Percentiles rank a stretch among this genome's conserved stretches.
phyloP scores from a whole-genome alignment of 1,284 basidiomycete species.

The Ceraceosorus guamensis region DNA sequence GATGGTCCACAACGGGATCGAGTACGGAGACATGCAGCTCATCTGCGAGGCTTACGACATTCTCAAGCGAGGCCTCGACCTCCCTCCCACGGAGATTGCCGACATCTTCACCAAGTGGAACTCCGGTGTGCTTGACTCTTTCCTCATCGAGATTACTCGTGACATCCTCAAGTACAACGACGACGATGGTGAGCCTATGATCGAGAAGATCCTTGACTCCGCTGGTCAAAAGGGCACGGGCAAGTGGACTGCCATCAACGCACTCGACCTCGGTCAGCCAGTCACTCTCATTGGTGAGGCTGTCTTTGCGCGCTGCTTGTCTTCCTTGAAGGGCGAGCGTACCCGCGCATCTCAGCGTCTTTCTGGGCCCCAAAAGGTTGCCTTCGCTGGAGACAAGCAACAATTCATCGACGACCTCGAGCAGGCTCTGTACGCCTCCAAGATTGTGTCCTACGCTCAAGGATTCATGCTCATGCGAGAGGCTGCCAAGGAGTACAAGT shows the following conservation, averaged over 20 bases:
- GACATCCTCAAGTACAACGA: conserved; percentile 61
- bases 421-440: conserved; percentile 97
- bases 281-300: conserved; percentile 99
- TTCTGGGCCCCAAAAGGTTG: conserved; percentile 77
- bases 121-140: conserved; percentile 97
- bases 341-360: conserved; percentile 83
- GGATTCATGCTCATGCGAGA: conserved; percentile 99
- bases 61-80: conserved; percentile 87
- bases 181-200: conserved; percentile 80
- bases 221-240: conserved; percentile 99
- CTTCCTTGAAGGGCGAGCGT: conserved; percentile 96
- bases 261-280: conserved; percentile 79
- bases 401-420: conserved; percentile 98
- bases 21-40: conserved; percentile 99
- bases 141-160: conserved; percentile 82
- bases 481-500: conserved; percentile 83
- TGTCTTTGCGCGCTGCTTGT: conserved; percentile 97
- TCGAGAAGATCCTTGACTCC: conserved; percentile 73
- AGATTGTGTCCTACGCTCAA: conserved; percentile 81
- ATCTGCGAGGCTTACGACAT: conserved; percentile 82
- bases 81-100: conserved; percentile 51
- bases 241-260: conserved; percentile 99
- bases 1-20: conserved; percentile 94
- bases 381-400: conserved; percentile 95
- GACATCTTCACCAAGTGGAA: conserved; percentile 65